Evolutionary conservation across 2,329 filamentous ascomycete species (phyloP).

Genomic region (Leptodontidium sp.): DNA sequence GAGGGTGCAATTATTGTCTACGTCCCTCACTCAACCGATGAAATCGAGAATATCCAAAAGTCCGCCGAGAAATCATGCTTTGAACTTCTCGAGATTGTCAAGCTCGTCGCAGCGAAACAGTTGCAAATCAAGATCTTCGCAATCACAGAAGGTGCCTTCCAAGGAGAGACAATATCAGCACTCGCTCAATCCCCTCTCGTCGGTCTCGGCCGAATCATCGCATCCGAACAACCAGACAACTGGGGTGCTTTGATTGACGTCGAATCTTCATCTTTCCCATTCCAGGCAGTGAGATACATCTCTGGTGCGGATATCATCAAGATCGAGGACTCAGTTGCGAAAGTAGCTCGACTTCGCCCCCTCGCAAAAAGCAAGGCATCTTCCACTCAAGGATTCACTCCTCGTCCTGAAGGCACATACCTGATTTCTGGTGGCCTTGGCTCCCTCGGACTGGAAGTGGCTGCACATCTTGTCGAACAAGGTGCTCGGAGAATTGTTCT

Average conservation of each 20-base stretch:
- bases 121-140: constrained; percentile 1
- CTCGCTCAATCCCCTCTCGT: constrained; percentile 18
- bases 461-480: constrained; percentile 50
- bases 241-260: constrained; percentile 52
- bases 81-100: constrained; percentile 1
- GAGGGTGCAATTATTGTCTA: background rate
- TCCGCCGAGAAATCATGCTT: background rate
- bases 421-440: constrained; percentile 54
- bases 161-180: background rate
- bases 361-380: constrained; percentile 26
- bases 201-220: constrained; percentile 51
- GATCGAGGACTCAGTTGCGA: constrained; percentile 49
- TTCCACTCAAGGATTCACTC: constrained; percentile 31
- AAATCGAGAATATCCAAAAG: background rate
- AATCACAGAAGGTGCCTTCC: constrained; percentile 5
- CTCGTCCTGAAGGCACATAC: constrained; percentile 50
- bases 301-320: constrained; percentile 49
- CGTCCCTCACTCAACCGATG: background rate
- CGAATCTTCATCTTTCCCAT: constrained; percentile 46
- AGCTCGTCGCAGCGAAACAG: background rate
- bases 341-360: background rate
- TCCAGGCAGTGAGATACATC: constrained; percentile 50
- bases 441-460: constrained; percentile 50
- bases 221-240: constrained; percentile 49
- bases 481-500: constrained; percentile 53